phyloP scores from a whole-genome alignment of 345 rosid species.

The Lagerstroemia speciosa region DNA sequence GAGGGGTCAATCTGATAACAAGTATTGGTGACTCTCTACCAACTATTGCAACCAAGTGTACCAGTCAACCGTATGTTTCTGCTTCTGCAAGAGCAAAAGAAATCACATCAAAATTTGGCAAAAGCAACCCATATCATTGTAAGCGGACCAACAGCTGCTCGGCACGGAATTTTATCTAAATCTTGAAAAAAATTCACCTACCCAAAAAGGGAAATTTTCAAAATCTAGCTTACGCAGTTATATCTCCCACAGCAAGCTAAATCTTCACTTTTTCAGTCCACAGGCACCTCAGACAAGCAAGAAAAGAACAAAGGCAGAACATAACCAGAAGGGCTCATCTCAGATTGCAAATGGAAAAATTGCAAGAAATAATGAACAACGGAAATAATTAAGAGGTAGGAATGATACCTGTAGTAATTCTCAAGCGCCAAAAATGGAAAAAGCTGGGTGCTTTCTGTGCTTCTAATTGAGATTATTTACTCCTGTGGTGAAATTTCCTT shows the following conservation, averaged over 20 bases:
- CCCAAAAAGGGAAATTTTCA: too few relatives aligned
- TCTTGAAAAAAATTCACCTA: too few relatives aligned
- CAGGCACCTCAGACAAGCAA: background rate
- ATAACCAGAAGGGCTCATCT: background rate
- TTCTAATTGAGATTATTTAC: background rate
- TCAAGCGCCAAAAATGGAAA: background rate
- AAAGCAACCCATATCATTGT: too few relatives aligned
- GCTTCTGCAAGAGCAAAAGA: background rate
- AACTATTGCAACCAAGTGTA: background rate
- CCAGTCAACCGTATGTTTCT: background rate
- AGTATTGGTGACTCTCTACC: background rate
- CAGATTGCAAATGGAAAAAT: background rate
- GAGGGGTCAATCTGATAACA: background rate
- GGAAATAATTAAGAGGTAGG: background rate
- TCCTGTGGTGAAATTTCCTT: background rate
- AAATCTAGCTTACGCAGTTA: too few relatives aligned
- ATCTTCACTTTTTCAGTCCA: background rate
- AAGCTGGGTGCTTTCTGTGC: background rate
- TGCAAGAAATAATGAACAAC: background rate
- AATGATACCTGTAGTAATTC: background rate
- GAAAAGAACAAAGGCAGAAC: background rate
- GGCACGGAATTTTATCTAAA: too few relatives aligned
- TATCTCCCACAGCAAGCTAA: too few relatives aligned
- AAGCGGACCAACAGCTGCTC: too few relatives aligned
- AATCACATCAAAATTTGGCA: too few relatives aligned